A percentile compares a stretch with the other conserved stretches of the same genome.
Evolutionary conservation across 257 asterid genomes (phyloP).

Genomic region (Fraxinus americana): DNA sequence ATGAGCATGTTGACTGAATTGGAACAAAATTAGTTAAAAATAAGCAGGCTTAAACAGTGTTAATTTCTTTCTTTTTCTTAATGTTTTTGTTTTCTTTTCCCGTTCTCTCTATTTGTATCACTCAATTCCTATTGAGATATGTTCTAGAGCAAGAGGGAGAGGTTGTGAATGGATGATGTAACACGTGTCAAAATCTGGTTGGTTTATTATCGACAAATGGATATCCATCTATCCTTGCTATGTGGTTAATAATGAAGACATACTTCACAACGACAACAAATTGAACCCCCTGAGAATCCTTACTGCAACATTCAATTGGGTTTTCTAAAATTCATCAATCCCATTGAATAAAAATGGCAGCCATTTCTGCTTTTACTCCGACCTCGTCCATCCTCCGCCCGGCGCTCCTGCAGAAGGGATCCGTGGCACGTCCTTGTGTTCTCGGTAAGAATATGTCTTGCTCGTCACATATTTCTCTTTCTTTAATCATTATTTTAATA

Average conservation of each 20-base stretch:
- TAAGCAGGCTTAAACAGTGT: neutral
- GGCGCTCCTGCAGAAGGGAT: conserved; percentile 47
- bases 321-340: conserved; percentile 17
- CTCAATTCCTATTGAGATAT: neutral
- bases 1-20: too few relatives aligned
- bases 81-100: neutral
- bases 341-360: conserved; percentile 49
- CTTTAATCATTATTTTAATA: neutral
- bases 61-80: neutral
- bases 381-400: conserved; percentile 54
- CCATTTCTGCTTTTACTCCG: conserved; percentile 62
- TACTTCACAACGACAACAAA: conserved; percentile 16
- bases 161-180: conserved; percentile 37
- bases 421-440: conserved; percentile 38
- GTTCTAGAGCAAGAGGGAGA: neutral
- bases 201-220: conserved; percentile 47
- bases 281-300: conserved; percentile 2
- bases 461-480: neutral
- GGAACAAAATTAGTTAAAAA: too few relatives aligned
- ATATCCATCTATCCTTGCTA: conserved; percentile 39
- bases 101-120: neutral
- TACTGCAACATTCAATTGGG: neutral
- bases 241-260: conserved; percentile 40
- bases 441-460: conserved; percentile 20
- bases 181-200: conserved; percentile 55